These are phyloP conservation scores for Neodidymelliopsis sp. DNA, from an alignment of 2,329 filamentous ascomycete species.

Conservation along the genomic window DNA sequence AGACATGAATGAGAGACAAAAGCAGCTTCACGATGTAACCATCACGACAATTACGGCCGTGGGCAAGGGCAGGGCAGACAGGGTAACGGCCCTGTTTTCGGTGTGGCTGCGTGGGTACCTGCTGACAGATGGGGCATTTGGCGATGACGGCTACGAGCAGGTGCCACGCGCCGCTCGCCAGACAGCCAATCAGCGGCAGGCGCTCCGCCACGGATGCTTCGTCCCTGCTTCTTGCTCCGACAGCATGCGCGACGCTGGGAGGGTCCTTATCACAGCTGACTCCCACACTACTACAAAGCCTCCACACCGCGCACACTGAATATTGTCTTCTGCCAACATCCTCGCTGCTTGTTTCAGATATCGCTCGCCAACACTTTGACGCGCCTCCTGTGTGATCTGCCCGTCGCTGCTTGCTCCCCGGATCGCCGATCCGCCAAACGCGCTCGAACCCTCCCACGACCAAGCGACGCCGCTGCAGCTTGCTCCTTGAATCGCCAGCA, in stretches of 20 bases:
- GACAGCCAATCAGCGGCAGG: slow-evolving; percentile 11
- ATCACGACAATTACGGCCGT: slow-evolving; percentile 15
- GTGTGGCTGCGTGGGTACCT: slow-evolving; percentile 15
- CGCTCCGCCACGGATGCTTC: no score
- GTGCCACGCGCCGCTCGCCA: slow-evolving; percentile 5
- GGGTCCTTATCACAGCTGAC: slow-evolving; percentile 20
- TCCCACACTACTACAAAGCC: slow-evolving; percentile 19
- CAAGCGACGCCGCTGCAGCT: slow-evolving; percentile 38
- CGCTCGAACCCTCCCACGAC: slow-evolving; percentile 17
- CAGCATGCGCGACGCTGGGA: slow-evolving; percentile 9
- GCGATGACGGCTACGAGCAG: slow-evolving; percentile 16
- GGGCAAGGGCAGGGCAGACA: slow-evolving; percentile 8
- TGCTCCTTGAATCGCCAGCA: slow-evolving; percentile 29
- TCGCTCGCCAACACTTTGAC: slow-evolving; percentile 14
- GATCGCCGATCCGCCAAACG: slow-evolving; percentile 37
- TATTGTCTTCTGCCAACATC: slow-evolving; percentile 10
- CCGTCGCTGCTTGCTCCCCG: slow-evolving; percentile 17
- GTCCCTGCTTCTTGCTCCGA: slow-evolving; percentile 17
- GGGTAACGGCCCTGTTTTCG: slow-evolving; percentile 12
- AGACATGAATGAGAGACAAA: slow-evolving; percentile 1
- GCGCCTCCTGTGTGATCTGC: slow-evolving; percentile 13
- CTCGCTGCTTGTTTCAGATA: slow-evolving; percentile 7
- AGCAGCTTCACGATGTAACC: slow-evolving; percentile 12
- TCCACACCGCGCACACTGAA: slow-evolving; percentile 19
- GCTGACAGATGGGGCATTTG: slow-evolving; percentile 15